These are phyloP conservation scores for Boletus patriciae DNA, from an alignment of 768 basidiomycete genomes.

Conservation along the genomic window DNA sequence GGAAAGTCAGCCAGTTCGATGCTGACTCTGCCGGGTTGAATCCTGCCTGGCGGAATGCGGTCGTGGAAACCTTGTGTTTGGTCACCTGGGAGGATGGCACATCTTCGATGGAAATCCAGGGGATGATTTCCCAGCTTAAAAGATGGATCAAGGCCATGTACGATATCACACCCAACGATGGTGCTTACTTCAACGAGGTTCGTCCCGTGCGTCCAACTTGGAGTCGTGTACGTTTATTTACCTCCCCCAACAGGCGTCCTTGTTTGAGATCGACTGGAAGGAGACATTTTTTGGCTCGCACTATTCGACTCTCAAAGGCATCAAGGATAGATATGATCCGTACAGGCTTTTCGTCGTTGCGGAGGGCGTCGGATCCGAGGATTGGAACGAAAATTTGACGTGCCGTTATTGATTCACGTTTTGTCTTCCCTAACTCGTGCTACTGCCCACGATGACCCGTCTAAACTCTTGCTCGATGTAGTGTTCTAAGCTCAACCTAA, in stretches of 20 bases:
- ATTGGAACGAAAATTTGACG: conserved; percentile 13
- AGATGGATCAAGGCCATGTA: conserved; percentile 27
- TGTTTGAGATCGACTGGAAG: conserved; percentile 41
- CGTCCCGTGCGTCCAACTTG: not conserved
- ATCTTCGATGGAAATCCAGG: conserved; percentile 14
- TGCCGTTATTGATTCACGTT: conserved; percentile 12
- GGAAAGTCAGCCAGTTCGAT: conserved; percentile 39
- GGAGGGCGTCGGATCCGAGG: conserved; percentile 28
- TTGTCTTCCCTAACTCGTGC: too few species aligned
- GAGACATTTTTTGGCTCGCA: conserved; percentile 48
- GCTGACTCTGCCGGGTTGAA: conserved; percentile 44
- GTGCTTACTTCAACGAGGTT: conserved; percentile 52
- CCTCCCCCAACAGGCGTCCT: conserved; percentile 36
- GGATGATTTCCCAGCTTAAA: conserved; percentile 11
- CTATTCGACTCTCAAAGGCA: conserved; percentile 38
- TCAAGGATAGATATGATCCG: conserved; percentile 37
- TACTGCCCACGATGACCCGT: not conserved
- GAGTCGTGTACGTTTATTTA: too few species aligned
- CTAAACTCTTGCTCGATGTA: not conserved
- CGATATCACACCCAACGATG: conserved; percentile 34
- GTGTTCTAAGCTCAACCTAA: not conserved
- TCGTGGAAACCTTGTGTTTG: conserved; percentile 31
- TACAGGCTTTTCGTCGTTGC: conserved; percentile 9
- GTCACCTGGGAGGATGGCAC: conserved; percentile 25
- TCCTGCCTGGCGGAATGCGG: conserved; percentile 48